Percentiles rank a stretch among this genome's conserved stretches.
phyloP scores from a whole-genome alignment of 192 early-diverging fungal species.

The Umbelopsis sp. region DNA sequence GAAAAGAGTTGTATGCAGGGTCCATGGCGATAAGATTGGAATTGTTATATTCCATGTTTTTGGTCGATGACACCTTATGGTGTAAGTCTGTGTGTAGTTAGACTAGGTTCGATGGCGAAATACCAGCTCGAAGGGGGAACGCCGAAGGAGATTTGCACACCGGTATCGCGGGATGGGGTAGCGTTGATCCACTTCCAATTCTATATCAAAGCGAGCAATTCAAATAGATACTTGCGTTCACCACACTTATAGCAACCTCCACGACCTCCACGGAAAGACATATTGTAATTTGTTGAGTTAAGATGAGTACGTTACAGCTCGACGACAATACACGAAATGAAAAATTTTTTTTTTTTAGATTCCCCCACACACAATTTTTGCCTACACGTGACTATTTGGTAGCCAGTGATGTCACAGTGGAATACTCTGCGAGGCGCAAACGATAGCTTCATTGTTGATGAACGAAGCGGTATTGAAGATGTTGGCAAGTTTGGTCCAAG shows the following conservation, averaged over 20 bases:
- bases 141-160: neutral
- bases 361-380: neutral
- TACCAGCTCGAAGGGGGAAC: neutral
- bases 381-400: too few species aligned
- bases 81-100: neutral
- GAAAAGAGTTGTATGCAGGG: neutral
- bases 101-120: neutral
- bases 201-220: neutral
- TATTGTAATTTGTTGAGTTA: slow-evolving; percentile 16
- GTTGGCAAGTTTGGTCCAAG: too few species aligned
- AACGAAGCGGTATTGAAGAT: too few species aligned
- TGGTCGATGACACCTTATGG: slow-evolving; percentile 12
- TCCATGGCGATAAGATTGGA: neutral
- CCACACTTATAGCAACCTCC: slow-evolving; percentile 43
- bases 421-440: too few species aligned
- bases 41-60: neutral
- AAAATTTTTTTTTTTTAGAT: neutral
- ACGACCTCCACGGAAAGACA: slow-evolving; percentile 38
- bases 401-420: too few species aligned
- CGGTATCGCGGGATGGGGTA: neutral
- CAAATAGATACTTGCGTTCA: slow-evolving; percentile 34
- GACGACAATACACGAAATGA: slow-evolving; percentile 9
- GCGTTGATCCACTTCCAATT: neutral
- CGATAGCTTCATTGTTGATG: too few species aligned
- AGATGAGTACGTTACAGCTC: slow-evolving; percentile 14